A percentile compares a stretch with the other conserved stretches of the same genome.
Evolutionary conservation across 768 basidiomycete species (phyloP).

Genomic region (Pleurotus pulmonarius): DNA sequence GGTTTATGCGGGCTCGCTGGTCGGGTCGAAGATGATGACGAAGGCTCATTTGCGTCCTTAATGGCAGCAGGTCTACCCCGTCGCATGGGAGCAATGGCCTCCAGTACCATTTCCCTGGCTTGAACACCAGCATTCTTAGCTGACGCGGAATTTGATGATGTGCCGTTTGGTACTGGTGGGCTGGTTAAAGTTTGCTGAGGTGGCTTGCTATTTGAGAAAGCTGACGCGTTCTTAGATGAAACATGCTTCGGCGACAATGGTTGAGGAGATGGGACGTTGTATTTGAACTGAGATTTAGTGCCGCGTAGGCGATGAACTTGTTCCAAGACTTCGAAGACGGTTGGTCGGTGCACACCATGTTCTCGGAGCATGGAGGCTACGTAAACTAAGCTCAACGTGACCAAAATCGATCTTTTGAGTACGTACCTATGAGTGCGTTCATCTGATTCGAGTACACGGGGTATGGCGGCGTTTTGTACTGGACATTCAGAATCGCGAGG

Average conservation of each 20-base stretch:
- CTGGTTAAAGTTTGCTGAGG: conserved; percentile 3
- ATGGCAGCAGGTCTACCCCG: conserved; percentile 53
- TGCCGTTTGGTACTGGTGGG: not conserved
- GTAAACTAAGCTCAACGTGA: conserved; percentile 7
- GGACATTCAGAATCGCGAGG: conserved; percentile 93
- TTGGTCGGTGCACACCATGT: conserved; percentile 81
- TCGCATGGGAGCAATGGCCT: conserved; percentile 78
- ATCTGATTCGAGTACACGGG: conserved; percentile 83
- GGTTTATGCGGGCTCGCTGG: conserved; percentile 30
- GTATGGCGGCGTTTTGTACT: conserved; percentile 88
- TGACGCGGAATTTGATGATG: conserved; percentile 16
- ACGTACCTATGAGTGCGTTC: conserved; percentile 77
- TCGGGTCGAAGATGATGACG: conserved; percentile 22
- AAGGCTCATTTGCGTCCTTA: conserved; percentile 17
- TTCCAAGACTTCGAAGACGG: conserved; percentile 81
- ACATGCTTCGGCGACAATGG: conserved; percentile 37
- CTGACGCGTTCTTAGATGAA: conserved; percentile 13
- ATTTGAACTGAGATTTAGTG: conserved; percentile 76
- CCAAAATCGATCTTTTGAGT: not conserved
- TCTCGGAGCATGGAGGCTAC: conserved; percentile 91
- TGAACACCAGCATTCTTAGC: conserved; percentile 53
- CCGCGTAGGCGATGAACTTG: conserved; percentile 86
- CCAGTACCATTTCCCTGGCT: conserved; percentile 73
- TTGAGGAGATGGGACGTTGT: conserved; percentile 50
- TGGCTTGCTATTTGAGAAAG: conserved; percentile 20